Conservation (phyloP, 2,329 filamentous ascomycete species). For the Chrysoporthe cubensis region DNA sequence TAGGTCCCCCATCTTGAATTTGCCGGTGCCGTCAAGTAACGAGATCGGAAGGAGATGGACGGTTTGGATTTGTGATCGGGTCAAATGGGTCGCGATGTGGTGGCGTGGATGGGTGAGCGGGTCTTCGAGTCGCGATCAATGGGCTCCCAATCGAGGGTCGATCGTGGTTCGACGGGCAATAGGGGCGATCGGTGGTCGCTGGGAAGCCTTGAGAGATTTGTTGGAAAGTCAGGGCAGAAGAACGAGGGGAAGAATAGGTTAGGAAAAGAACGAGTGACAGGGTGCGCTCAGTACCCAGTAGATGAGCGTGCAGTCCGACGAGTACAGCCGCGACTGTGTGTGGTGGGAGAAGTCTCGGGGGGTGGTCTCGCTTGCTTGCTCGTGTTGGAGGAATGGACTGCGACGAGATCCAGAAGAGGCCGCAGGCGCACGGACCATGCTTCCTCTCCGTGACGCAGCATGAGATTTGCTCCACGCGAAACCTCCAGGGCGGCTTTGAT, state of each 20-base stretch:
- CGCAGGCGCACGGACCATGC: constrained; percentile 17
- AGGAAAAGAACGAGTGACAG: constrained; percentile 23
- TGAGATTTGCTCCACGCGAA: constrained; percentile 24
- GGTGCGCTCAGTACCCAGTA: constrained; percentile 20
- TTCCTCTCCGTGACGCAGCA: constrained; percentile 20
- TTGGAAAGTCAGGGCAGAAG: constrained; percentile 8
- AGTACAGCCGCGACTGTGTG: constrained; percentile 19
- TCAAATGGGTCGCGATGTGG: not conserved
- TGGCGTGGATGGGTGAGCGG: constrained; percentile 1
- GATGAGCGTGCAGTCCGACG: constrained; percentile 16
- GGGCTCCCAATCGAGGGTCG: constrained; percentile 10
- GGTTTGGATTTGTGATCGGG: constrained; percentile 1
- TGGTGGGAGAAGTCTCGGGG: constrained; percentile 6
- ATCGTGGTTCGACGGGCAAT: constrained; percentile 9
- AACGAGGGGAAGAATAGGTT: constrained; percentile 14
- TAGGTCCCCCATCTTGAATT: constrained; percentile 43
- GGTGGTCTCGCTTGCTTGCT: constrained; percentile 1
- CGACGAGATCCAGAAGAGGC: constrained; percentile 19
- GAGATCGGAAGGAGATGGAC: not conserved
- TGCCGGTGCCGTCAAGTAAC: constrained; percentile 2
- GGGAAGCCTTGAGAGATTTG: constrained; percentile 1
- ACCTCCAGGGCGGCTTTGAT: constrained; percentile 6
- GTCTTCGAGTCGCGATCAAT: constrained; percentile 19
- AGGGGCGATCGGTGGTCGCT: not conserved
- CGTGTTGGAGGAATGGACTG: not conserved